These are phyloP conservation scores for Jaltomata sinuosa DNA, from an alignment of 257 asterid species.

Conservation along the genomic window DNA sequence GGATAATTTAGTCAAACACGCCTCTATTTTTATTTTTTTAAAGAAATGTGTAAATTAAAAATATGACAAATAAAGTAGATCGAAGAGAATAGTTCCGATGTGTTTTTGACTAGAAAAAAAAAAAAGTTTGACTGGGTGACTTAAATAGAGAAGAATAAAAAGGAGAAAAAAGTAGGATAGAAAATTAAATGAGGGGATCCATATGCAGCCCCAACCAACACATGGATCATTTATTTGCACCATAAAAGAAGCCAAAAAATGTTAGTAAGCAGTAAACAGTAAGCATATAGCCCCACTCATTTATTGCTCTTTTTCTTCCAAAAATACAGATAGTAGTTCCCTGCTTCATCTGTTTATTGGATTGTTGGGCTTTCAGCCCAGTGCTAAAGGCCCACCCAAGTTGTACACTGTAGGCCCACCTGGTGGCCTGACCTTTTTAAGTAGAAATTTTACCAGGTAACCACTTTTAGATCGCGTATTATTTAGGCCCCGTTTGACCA, in stretches of 20 bases:
- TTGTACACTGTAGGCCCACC: background rate
- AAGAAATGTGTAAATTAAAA: no score
- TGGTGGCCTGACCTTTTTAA: background rate
- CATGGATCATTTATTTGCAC: background rate
- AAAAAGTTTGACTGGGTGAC: slow-evolving; percentile 11
- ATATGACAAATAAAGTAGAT: no score
- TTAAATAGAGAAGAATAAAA: background rate
- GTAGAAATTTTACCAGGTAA: background rate
- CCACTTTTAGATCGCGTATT: no score
- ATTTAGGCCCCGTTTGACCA: no score
- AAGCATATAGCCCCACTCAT: background rate
- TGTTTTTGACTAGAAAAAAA: no score
- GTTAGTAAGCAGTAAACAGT: background rate
- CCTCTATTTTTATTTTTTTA: no score
- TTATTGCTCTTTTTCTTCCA: background rate
- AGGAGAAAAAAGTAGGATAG: background rate
- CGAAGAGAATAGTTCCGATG: no score
- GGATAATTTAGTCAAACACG: no score
- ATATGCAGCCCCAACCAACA: background rate
- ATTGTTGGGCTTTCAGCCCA: background rate
- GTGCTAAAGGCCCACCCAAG: background rate
- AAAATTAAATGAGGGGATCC: background rate
- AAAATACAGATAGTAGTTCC: background rate
- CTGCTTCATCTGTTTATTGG: background rate
- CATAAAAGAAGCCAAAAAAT: background rate